Evolutionary conservation across 352 stramenopile species (phyloP).

Genomic region (Globisporangium acanthophoron): DNA sequence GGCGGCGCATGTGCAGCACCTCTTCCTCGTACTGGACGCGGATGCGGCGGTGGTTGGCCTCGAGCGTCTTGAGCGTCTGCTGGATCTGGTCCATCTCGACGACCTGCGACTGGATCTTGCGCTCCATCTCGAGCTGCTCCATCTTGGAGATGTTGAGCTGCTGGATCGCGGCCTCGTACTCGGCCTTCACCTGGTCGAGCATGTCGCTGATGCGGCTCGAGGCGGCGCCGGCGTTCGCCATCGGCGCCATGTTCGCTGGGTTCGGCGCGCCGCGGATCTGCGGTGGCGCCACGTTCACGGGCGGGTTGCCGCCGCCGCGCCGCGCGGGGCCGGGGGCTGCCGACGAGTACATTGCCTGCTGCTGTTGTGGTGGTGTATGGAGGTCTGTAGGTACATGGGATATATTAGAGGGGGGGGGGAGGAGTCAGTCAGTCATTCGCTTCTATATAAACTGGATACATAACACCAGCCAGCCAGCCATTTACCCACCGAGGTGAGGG

Average conservation of each 20-base stretch:
- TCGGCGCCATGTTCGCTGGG: constrained; percentile 32
- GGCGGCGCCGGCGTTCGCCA: constrained; percentile 37
- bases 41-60: constrained; percentile 76
- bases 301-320: constrained; percentile 47
- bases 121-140: constrained; percentile 84
- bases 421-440: too few relatives aligned
- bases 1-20: constrained; percentile 74
- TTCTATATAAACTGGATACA: too few relatives aligned
- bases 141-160: constrained; percentile 87
- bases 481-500: too few relatives aligned
- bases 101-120: constrained; percentile 84
- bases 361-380: background rate
- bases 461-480: too few relatives aligned
- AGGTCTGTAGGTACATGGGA: background rate
- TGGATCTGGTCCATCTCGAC: constrained; percentile 88
- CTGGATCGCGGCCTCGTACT: constrained; percentile 80
- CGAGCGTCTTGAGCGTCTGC: constrained; percentile 78
- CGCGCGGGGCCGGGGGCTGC: constrained; percentile 51
- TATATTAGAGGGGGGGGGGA: background rate
- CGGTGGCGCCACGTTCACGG: constrained; percentile 49
- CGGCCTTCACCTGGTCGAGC: constrained; percentile 79
- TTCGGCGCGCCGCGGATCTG: constrained; percentile 56
- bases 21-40: constrained; percentile 86
- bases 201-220: constrained; percentile 69
- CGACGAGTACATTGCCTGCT: constrained; percentile 58